A percentile compares a stretch with the other conserved stretches of the same genome.
Evolutionary conservation across 805 yeast species (phyloP).

Genomic region (Teunomyces barrocoloradensis): DNA sequence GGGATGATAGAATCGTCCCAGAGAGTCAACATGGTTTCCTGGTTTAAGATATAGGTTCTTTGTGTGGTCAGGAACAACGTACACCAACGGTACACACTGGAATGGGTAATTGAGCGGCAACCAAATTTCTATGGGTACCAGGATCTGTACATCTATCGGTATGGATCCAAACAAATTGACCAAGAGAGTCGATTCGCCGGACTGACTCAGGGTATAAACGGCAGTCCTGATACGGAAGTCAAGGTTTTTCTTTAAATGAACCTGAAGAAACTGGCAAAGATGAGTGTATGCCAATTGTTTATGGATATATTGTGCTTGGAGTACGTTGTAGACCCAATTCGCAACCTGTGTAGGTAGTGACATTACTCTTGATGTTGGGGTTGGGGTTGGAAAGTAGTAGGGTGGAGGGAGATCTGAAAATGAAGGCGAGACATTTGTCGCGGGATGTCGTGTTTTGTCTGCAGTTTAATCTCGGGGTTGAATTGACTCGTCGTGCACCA

Average conservation of each 20-base stretch:
- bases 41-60: constrained; percentile 47
- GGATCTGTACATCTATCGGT: constrained; percentile 24
- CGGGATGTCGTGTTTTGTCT: neutral
- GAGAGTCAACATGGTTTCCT: constrained; percentile 64
- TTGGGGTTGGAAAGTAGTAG: too few species aligned
- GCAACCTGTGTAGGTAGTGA: constrained; percentile 23
- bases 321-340: constrained; percentile 40
- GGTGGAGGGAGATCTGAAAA: too few species aligned
- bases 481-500: neutral
- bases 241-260: constrained; percentile 33
- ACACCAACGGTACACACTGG: constrained; percentile 58
- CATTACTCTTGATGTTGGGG: too few species aligned
- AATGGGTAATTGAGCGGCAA: constrained; percentile 69
- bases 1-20: constrained; percentile 72
- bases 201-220: constrained; percentile 39
- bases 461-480: neutral
- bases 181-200: constrained; percentile 59
- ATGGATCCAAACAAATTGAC: constrained; percentile 63
- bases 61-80: constrained; percentile 52
- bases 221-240: constrained; percentile 69
- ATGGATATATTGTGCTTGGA: constrained; percentile 54
- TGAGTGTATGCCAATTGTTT: constrained; percentile 65
- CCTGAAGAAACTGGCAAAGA: constrained; percentile 49
- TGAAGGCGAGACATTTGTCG: neutral
- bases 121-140: constrained; percentile 68